Conservation (phyloP, 148 eudicot genomes). For the Mesembryanthemum crystallinum region DNA sequence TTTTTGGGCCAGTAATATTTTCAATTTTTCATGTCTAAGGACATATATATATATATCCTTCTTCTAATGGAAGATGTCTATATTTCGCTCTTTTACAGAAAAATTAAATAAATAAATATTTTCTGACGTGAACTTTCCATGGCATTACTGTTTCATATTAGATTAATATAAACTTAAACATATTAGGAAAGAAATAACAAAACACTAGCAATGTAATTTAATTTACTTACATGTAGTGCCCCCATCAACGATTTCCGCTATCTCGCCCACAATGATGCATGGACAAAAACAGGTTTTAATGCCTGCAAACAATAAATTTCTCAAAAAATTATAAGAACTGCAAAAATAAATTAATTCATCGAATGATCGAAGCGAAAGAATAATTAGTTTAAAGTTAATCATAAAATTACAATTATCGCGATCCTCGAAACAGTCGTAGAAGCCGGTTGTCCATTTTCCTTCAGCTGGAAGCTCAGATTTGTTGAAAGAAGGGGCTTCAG, state of each 20-base stretch:
- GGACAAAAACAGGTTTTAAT: constrained; percentile 30
- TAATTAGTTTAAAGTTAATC: not conserved
- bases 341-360: not conserved
- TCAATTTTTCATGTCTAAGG: no score
- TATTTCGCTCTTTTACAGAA: no score
- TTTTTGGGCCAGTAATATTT: no score
- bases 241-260: constrained; percentile 33
- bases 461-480: constrained; percentile 19
- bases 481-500: constrained; percentile 12
- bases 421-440: constrained; percentile 27
- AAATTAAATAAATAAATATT: no score
- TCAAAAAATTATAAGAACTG: not conserved
- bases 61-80: no score
- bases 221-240: constrained; percentile 32
- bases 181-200: not conserved
- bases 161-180: no score
- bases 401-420: constrained; percentile 22
- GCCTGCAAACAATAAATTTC: constrained; percentile 12
- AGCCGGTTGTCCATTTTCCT: constrained; percentile 35
- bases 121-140: no score
- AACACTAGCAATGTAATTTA: not conserved
- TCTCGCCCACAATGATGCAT: constrained; percentile 30
- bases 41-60: no score
- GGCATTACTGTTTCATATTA: no score
- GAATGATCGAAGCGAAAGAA: no score